A percentile compares a stretch with the other conserved stretches of the same genome.
These are phyloP conservation scores for Colletotrichum sp. DNA, from an alignment of 2,329 filamentous ascomycete species.

Conservation along the genomic window DNA sequence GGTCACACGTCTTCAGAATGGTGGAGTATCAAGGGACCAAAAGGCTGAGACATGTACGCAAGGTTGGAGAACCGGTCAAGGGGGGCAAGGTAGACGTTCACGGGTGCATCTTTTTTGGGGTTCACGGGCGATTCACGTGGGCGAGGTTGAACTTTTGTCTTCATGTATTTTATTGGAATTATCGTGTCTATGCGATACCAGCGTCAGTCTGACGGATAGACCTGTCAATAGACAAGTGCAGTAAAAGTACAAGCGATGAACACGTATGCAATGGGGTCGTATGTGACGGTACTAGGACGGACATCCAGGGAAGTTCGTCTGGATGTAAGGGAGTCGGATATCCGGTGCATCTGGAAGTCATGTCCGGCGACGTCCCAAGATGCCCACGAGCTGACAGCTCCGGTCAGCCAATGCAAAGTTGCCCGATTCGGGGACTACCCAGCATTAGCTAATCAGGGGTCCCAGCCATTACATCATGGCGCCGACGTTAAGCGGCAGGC, in stretches of 20 bases:
- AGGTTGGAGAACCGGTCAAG: not conserved
- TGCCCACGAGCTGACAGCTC: not conserved
- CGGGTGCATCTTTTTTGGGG: not conserved
- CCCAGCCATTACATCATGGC: constrained; percentile 13
- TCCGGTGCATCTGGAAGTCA: not conserved
- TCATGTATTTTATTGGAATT: constrained; percentile 16
- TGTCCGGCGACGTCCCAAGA: not conserved
- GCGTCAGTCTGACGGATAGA: constrained; percentile 9
- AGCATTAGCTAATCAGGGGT: not conserved
- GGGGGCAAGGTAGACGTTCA: not conserved
- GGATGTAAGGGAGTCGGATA: not conserved
- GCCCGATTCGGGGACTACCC: not conserved
- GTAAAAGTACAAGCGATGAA: not conserved
- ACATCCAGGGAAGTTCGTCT: not conserved
- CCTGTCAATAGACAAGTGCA: constrained; percentile 19
- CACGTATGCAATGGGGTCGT: not conserved
- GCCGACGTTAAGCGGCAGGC: not conserved
- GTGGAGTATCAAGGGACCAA: not conserved
- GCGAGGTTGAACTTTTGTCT: constrained; percentile 4
- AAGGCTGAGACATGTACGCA: not conserved
- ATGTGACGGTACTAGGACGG: not conserved
- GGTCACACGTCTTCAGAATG: not conserved
- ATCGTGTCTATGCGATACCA: constrained; percentile 20
- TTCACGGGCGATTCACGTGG: not conserved
- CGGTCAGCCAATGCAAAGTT: not conserved